Conservation (phyloP, 768 basidiomycete species). For the Coprinopsis marcescibilis region DNA sequence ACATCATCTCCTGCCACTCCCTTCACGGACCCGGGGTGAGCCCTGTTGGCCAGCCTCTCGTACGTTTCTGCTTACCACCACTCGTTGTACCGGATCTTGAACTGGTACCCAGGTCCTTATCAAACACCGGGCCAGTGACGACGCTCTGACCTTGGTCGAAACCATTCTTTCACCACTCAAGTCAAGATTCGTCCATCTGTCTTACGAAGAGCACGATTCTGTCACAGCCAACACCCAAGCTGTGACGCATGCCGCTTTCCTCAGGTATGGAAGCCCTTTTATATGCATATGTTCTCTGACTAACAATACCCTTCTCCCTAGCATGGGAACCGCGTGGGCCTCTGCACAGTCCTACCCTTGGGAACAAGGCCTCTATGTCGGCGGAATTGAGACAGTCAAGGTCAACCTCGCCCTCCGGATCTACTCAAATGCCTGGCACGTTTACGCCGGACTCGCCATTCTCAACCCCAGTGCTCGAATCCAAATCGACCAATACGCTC, state of each 20-base stretch:
- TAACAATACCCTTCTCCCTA: slow-evolving; percentile 22
- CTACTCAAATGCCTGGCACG: slow-evolving; percentile 97
- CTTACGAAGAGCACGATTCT: slow-evolving; percentile 94
- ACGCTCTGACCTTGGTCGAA: slow-evolving; percentile 72
- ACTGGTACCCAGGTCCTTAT: slow-evolving; percentile 67
- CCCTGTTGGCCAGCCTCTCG: slow-evolving; percentile 85
- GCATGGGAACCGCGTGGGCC: slow-evolving; percentile 98
- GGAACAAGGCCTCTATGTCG: slow-evolving; percentile 93
- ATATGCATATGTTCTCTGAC: too few relatives aligned
- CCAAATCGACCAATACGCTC: slow-evolving; percentile 90
- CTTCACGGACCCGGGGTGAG: slow-evolving; percentile 90
- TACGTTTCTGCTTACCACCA: slow-evolving; percentile 28
- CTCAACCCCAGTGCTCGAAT: slow-evolving; percentile 80
- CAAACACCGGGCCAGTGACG: slow-evolving; percentile 74
- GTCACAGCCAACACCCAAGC: slow-evolving; percentile 99
- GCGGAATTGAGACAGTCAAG: slow-evolving; percentile 97
- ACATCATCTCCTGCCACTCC: slow-evolving; percentile 91
- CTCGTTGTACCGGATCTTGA: background rate
- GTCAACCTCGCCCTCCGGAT: slow-evolving; percentile 96
- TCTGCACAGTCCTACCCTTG: slow-evolving; percentile 78
- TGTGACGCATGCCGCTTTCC: slow-evolving; percentile 95
- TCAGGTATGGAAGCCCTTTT: slow-evolving; percentile 50
- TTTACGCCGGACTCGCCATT: slow-evolving; percentile 97
- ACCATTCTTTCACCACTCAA: slow-evolving; percentile 72
- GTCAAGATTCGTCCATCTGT: slow-evolving; percentile 85